Evolutionary conservation across 345 rosid genomes (phyloP).

Genomic region (Eucalyptus marginata): DNA sequence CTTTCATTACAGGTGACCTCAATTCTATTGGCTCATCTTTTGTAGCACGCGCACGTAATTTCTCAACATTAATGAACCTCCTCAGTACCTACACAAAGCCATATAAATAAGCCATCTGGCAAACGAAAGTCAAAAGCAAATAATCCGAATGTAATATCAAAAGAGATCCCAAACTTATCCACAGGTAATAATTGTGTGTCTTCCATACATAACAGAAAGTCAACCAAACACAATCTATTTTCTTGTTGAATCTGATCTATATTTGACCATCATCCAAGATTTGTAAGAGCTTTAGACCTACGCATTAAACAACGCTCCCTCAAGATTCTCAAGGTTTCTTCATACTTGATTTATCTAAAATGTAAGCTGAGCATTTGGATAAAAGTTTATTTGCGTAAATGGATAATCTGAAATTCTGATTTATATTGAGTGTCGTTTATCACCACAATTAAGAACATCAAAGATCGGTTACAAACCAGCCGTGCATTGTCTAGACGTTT

Average conservation of each 20-base stretch:
- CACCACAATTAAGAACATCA: neutral
- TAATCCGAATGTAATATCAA: neutral
- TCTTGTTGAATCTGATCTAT: neutral
- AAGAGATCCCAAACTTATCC: neutral
- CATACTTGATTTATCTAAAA: neutral
- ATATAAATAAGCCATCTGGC: neutral
- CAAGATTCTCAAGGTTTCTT: neutral
- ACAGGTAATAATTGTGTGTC: neutral
- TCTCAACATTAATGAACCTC: conserved; percentile 42
- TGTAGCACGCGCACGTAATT: conserved; percentile 52
- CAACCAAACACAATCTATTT: neutral
- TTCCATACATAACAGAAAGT: neutral
- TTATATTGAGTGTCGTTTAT: neutral
- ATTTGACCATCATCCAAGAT: neutral
- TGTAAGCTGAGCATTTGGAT: neutral
- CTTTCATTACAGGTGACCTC: conserved; percentile 57
- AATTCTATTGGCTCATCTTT: conserved; percentile 73
- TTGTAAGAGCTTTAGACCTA: neutral
- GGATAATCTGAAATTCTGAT: neutral
- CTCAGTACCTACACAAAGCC: conserved; percentile 35
- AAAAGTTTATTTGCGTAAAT: neutral
- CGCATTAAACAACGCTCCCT: neutral
- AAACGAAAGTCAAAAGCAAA: neutral
- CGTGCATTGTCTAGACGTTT: conserved; percentile 47
- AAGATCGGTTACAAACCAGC: conserved; percentile 36